Conservation (phyloP, 2,329 filamentous ascomycete genomes). For the Clonostachys sp. region DNA sequence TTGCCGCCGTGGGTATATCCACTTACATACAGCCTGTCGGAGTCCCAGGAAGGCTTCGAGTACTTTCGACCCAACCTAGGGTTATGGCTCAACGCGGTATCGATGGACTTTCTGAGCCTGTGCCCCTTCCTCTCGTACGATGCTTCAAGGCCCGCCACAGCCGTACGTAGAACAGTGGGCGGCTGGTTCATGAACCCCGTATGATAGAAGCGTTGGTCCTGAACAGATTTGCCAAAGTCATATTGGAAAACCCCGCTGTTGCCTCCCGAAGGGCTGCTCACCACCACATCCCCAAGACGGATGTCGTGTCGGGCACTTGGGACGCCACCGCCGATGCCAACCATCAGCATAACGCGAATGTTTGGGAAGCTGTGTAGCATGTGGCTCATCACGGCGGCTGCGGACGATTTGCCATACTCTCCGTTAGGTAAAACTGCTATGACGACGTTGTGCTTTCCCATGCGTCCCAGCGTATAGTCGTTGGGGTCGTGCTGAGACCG, state of each 20-base stretch:
- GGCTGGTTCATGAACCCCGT: conserved; percentile 3
- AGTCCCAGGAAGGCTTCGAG: not conserved
- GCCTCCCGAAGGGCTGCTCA: conserved; percentile 5
- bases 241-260: conserved; percentile 5
- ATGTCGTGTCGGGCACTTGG: conserved; percentile 23
- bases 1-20: not conserved
- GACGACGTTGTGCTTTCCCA: conserved; percentile 26
- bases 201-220: conserved; percentile 2
- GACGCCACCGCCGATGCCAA: conserved; percentile 24
- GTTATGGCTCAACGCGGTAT: not conserved
- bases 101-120: not conserved
- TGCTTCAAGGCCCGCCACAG: not conserved
- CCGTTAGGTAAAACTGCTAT: conserved; percentile 18
- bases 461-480: conserved; percentile 21
- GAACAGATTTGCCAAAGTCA: conserved; percentile 6
- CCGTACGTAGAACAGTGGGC: not conserved
- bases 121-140: not conserved
- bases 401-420: conserved; percentile 13
- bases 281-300: conserved; percentile 28
- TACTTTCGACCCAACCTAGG: not conserved
- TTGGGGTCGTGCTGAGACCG: conserved; percentile 9
- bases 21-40: not conserved
- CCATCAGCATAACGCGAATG: conserved; percentile 19
- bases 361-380: conserved; percentile 19
- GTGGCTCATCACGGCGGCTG: conserved; percentile 14